Percentiles rank a stretch among this genome's conserved stretches.
These are phyloP conservation scores for Myriosclerotinia scirpicola DNA, from an alignment of 2,329 filamentous ascomycete species.

Conservation along the genomic window DNA sequence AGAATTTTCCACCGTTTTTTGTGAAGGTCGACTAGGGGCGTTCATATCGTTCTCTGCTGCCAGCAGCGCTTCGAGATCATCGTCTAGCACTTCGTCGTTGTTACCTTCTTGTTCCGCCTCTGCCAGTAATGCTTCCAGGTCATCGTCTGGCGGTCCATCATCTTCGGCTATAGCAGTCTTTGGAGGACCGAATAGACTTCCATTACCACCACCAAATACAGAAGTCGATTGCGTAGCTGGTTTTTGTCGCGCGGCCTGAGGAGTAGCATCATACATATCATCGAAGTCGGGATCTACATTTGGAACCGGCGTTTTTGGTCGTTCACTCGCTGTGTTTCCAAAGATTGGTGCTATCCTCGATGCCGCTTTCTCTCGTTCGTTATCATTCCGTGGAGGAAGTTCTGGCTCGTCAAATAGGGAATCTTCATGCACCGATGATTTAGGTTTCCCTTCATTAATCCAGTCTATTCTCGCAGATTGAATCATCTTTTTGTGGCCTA, in stretches of 20 bases:
- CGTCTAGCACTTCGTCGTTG: slow-evolving; percentile 44
- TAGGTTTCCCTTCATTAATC: slow-evolving; percentile 75
- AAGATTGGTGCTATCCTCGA: slow-evolving; percentile 45
- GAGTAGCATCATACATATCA: slow-evolving; percentile 55
- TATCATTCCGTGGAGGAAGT: slow-evolving; percentile 36
- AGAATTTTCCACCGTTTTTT: slow-evolving; percentile 11
- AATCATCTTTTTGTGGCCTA: slow-evolving; percentile 80
- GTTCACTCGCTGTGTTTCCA: slow-evolving; percentile 33
- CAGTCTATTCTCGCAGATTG: slow-evolving; percentile 74
- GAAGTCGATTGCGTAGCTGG: slow-evolving; percentile 30
- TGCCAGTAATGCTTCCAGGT: slow-evolving; percentile 37
- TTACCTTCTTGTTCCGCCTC: slow-evolving; percentile 42
- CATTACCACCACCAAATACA: slow-evolving; percentile 30
- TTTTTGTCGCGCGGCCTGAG: slow-evolving; percentile 36
- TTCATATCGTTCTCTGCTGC: slow-evolving; percentile 36
- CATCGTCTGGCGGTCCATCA: slow-evolving; percentile 46
- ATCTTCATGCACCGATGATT: slow-evolving; percentile 37
- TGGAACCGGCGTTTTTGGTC: slow-evolving; percentile 39
- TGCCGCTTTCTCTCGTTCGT: slow-evolving; percentile 37
- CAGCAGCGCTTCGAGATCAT: slow-evolving; percentile 34
- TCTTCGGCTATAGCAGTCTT: slow-evolving; percentile 27
- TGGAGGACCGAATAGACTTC: slow-evolving; percentile 35
- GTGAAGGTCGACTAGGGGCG: neutral
- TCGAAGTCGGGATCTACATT: slow-evolving; percentile 46
- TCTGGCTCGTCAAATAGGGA: slow-evolving; percentile 35